Evolutionary conservation across 139 green algal species (phyloP), one percentile per base, ranked within the genome.

Genomic region (Chlamydomonas sp.): DNA sequence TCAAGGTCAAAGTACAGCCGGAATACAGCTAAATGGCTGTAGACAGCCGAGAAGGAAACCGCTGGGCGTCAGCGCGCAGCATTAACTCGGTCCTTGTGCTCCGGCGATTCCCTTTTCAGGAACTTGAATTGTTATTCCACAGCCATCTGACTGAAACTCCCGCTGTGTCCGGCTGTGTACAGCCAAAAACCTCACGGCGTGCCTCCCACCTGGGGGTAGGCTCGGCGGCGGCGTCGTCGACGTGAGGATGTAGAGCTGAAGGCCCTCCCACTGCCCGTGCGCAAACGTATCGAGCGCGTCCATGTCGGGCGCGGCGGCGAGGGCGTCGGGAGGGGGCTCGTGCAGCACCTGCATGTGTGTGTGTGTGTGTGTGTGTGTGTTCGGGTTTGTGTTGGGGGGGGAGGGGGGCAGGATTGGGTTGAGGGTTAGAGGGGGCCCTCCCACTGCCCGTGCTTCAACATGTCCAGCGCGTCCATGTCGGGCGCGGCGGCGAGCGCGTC

Each of bases 211-310:
- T 3, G 59, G 59, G 6, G 64, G 70, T 24, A 69, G 31, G 36
- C 59, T 2, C 3, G 71, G 71, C 13, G 38, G 35, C 5, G 33
- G 13, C 24, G 24, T 61, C 5, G 43, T 48, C 24, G 24, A 34
- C 28, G 67, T 68, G 8, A 76, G 50, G 35, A 76, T 62, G 62
- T 76, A 76, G 62, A 76, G 49, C 48, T 76, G 71, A 2, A 76
- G 48, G 3, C 47, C 59, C 79, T 92, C 87, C 87, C 85, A 92
- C 65, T 87, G 81, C 48, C 65, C 8, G 2, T 62, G 39, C 3
- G 83, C 85, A 71, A 78, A 87, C 16, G 59, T 48, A 28, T 81
- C 72, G 37, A 89, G 69, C 38, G 78, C 48, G 13, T 69, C 76
- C 29, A 58, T 38, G 13, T 28, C 33, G 0, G 84, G 79, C 0